Conservation (phyloP, 257 asterid species). For the Primulina tabacum region DNA sequence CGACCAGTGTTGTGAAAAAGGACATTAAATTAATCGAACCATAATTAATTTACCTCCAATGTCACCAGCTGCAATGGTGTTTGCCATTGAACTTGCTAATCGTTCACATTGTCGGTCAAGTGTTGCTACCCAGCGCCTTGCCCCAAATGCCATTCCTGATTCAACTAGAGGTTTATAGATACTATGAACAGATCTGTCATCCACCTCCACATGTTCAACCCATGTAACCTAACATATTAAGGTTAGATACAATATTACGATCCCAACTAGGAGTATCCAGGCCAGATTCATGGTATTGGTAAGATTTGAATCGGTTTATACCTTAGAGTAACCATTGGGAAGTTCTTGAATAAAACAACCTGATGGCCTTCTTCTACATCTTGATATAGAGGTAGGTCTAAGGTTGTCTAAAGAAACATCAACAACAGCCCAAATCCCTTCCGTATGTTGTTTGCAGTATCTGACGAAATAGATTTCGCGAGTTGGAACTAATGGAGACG, state of each 20-base stretch:
- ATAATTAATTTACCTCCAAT: background rate
- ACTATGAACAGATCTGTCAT: constrained; percentile 24
- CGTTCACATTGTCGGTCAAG: constrained; percentile 49
- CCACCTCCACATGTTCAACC: constrained; percentile 60
- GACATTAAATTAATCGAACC: constrained; percentile 3
- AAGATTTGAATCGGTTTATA: constrained; percentile 2
- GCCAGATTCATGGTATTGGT: background rate
- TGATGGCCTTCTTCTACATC: constrained; percentile 55
- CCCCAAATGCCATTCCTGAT: constrained; percentile 59
- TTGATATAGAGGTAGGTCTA: background rate
- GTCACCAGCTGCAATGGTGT: constrained; percentile 14
- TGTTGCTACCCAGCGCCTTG: constrained; percentile 49
- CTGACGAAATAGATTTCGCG: constrained; percentile 42
- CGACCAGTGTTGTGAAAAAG: background rate
- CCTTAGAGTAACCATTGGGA: constrained; percentile 47
- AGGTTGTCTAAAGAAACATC: constrained; percentile 50
- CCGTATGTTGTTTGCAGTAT: constrained; percentile 31
- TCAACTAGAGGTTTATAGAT: constrained; percentile 41
- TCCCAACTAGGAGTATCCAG: background rate
- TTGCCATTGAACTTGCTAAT: constrained; percentile 13
- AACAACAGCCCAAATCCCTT: constrained; percentile 48
- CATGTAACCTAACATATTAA: constrained; percentile 40
- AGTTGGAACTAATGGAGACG: constrained; percentile 48
- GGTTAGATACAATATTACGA: background rate
- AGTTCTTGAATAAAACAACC: constrained; percentile 50